Conservation (phyloP, 2,329 filamentous ascomycete genomes). For the Plenodomus tracheiphilus region DNA sequence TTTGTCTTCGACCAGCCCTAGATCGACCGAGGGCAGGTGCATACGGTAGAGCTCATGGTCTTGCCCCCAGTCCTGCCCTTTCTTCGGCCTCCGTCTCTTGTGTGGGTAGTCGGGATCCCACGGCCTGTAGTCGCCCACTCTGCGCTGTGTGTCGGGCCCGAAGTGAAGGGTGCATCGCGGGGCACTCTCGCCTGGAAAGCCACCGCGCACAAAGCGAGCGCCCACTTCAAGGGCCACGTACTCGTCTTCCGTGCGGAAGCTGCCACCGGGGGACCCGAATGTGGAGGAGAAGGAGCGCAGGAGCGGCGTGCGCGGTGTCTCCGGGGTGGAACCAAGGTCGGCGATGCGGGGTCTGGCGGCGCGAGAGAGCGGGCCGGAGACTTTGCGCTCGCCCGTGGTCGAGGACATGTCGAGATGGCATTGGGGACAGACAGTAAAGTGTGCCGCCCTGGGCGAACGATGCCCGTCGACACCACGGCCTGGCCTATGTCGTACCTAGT, state of each 20-base stretch:
- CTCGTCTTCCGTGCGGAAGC: constrained; percentile 70
- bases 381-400: constrained; percentile 36
- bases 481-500: too few relatives aligned
- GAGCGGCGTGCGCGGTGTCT: constrained; percentile 50
- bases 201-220: constrained; percentile 74
- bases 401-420: constrained; percentile 20
- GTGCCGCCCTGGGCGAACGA: too few relatives aligned
- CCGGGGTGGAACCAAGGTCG: constrained; percentile 42
- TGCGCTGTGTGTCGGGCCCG: constrained; percentile 73
- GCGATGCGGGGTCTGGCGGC: constrained; percentile 38
- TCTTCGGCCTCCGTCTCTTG: constrained; percentile 53
- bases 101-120: constrained; percentile 62
- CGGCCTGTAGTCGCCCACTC: constrained; percentile 78
- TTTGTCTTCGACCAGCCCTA: constrained; percentile 82
- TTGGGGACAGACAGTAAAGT: not conserved
- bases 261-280: constrained; percentile 61
- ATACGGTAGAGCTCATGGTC: constrained; percentile 76
- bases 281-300: constrained; percentile 62
- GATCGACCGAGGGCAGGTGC: constrained; percentile 72
- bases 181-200: constrained; percentile 80
- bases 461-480: too few relatives aligned
- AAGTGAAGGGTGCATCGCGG: constrained; percentile 74
- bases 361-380: constrained; percentile 32
- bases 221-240: constrained; percentile 85
- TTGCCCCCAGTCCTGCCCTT: constrained; percentile 62